Percentiles rank a stretch among this genome's conserved stretches.
Evolutionary conservation across 1,139 yeast species (phyloP).

Genomic region (Nadsonia commutata): DNA sequence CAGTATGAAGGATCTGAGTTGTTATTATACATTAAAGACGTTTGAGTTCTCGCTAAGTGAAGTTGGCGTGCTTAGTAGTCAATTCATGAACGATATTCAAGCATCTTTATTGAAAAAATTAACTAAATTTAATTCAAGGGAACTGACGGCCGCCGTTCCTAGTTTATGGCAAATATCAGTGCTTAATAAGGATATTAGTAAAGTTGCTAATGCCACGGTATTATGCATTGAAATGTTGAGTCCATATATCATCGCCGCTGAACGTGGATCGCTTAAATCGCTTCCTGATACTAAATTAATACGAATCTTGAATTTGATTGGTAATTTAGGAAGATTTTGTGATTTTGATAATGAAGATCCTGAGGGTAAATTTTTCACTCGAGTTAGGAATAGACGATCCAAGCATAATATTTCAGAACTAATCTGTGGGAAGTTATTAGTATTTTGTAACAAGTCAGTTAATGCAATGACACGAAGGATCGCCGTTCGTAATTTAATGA

Average conservation of each 20-base stretch:
- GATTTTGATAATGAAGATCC: slow-evolving; percentile 38
- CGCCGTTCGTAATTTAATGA: slow-evolving; percentile 20
- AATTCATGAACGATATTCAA: slow-evolving; percentile 38
- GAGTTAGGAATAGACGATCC: slow-evolving; percentile 17
- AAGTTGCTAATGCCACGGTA: slow-evolving; percentile 44
- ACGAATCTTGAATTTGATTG: slow-evolving; percentile 47
- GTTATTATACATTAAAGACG: slow-evolving; percentile 38
- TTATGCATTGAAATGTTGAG: slow-evolving; percentile 40
- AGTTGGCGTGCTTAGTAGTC: slow-evolving; percentile 32
- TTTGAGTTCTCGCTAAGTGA: slow-evolving; percentile 35
- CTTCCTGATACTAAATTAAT: slow-evolving; percentile 33
- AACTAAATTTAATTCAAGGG: slow-evolving; percentile 43
- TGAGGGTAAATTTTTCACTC: slow-evolving; percentile 27
- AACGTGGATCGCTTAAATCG: slow-evolving; percentile 12
- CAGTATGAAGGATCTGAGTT: slow-evolving; percentile 23
- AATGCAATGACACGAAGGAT: slow-evolving; percentile 28
- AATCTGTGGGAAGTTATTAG: slow-evolving; percentile 39
- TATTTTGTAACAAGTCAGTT: slow-evolving; percentile 30
- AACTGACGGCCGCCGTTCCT: slow-evolving; percentile 56
- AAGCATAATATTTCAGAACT: slow-evolving; percentile 40
- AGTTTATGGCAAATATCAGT: slow-evolving; percentile 43
- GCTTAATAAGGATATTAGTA: slow-evolving; percentile 31
- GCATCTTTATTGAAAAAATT: slow-evolving; percentile 36
- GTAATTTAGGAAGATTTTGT: slow-evolving; percentile 58
- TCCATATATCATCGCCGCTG: slow-evolving; percentile 26